Evolutionary conservation across 352 stramenopile genomes (phyloP), one percentile per base, ranked within the genome.

Genomic region (Globisporangium paroecandrum): DNA sequence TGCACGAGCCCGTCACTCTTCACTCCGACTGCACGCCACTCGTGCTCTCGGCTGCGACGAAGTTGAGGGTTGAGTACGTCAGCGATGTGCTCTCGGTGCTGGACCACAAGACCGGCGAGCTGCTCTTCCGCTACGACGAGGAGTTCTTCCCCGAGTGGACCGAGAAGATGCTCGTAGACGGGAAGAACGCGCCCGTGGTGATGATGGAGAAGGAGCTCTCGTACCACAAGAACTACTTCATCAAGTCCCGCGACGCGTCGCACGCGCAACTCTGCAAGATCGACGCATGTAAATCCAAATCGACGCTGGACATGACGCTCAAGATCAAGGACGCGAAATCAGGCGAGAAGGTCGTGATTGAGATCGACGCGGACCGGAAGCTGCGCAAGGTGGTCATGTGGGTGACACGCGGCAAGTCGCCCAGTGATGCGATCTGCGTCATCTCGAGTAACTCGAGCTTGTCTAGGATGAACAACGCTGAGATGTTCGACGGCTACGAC

Each of bases 101-200:
- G 20, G 54, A 58, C 27, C 54, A 58, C 54, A 18, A 27, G 5
- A 41, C 54, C 0, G 54, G 27, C 18, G 54, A 58, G 54, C 27
- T 58, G 25, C 25, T 58, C 25, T 58, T 41, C 25, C 54, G 54
- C 25, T 32, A 58, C 25, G 54, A 58, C 27, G 54, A 41, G 15
- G 4, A 58, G 27, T 22, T 13, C 27, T 41, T 58, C 13, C 29
- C 54, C 27, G 54, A 58, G 54, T 58, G 25, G 24, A 58, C 54
- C 13, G 27, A 58, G 54, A 38, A 20, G 15, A 41, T 58, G 54
- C 54, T 58, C 54, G 27, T 58, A 13, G 54, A 58, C 54, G 54
- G 13, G 4, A 58, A n/a, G 27, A 24, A 29, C 54, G 9, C 22
- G 13, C 53, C 53, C 2, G 15, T 38, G 13, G 53, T 58, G 22